Evolutionary conservation across 768 basidiomycete species (phyloP).

Genomic region (Phaffia australis): DNA sequence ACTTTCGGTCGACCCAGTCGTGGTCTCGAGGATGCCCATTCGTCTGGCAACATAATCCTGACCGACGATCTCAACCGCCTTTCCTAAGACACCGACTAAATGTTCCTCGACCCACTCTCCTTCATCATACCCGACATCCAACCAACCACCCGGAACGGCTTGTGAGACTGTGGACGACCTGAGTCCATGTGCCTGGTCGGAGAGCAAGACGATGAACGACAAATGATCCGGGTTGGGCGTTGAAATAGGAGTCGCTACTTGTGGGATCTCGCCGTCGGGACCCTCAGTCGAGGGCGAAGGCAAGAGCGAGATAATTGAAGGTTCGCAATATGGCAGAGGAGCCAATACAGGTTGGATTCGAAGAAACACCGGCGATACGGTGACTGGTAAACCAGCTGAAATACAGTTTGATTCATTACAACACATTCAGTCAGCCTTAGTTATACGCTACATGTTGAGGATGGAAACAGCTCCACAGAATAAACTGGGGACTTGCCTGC

Average conservation of each 20-base stretch:
- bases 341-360: slow-evolving; percentile 80
- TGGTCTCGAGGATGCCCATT: slow-evolving; percentile 47
- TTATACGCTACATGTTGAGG: neutral
- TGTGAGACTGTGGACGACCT: slow-evolving; percentile 71
- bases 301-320: slow-evolving; percentile 34
- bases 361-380: slow-evolving; percentile 81
- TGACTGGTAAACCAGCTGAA: slow-evolving; percentile 40
- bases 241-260: slow-evolving; percentile 29
- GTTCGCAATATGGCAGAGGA: slow-evolving; percentile 41
- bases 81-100: slow-evolving; percentile 71
- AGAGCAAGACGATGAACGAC: slow-evolving; percentile 59
- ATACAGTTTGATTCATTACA: neutral
- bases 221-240: slow-evolving; percentile 42
- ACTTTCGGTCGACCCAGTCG: neutral
- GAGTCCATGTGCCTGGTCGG: slow-evolving; percentile 70
- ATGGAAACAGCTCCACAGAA: neutral
- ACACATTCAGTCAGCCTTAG: neutral
- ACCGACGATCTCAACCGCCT: slow-evolving; percentile 79
- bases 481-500: neutral
- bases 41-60: slow-evolving; percentile 79
- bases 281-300: neutral
- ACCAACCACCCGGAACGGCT: slow-evolving; percentile 69
- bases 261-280: slow-evolving; percentile 28
- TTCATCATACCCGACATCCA: slow-evolving; percentile 72
- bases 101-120: slow-evolving; percentile 87